Evolutionary conservation across 345 rosid genomes (phyloP), one percentile per base, ranked within the genome.

Genomic region (Camelina neglecta): DNA sequence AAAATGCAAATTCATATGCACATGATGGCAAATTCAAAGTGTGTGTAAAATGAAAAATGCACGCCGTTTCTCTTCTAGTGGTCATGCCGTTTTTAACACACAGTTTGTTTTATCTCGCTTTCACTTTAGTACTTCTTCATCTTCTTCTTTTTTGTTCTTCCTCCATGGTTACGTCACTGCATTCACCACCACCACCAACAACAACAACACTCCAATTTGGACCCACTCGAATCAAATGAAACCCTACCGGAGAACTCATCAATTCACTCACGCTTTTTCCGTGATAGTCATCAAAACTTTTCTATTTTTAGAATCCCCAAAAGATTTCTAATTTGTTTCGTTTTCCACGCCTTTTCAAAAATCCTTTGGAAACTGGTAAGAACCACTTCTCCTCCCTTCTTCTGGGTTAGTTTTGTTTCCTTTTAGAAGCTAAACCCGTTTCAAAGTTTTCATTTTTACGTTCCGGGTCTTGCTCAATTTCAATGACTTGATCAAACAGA

Each of bases 81-180:
- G 42, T 62, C 61, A 6, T 62, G 70, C 63, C 63, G 70, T 69
- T 74, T 44, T 20, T 18, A 0, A 13, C 75, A 36, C 53, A 24
- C 65, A 45, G 31, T 29, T 4, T 26, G 8, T 7, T 31, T 31
- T 18, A 0, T 36, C 60, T 45, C 51, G 35, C 13, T 62, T 1
- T 39, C 11, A 35, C 38, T 38, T 39, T 0, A 39, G 4, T 42
- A 2, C 51, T 33, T 62, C 75, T 56, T 54, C 44, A 8, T 62
- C 65, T 24, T 31, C 64, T 33, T 8, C 7, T 6, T 33, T 35
- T 29, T 29, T 24, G 5, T 8, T 35, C 53, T 70, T 47, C 80
- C 54, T 64, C 80, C 54, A 76, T 63, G 2, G 80, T 55, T 16
- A 76, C 80, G 80, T 76, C 75, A 70, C 60, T 76, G 20, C 60